Base-by-base conservation (phyloP, 768 basidiomycete genomes). In the Amanita subjunquillea region DNA sequence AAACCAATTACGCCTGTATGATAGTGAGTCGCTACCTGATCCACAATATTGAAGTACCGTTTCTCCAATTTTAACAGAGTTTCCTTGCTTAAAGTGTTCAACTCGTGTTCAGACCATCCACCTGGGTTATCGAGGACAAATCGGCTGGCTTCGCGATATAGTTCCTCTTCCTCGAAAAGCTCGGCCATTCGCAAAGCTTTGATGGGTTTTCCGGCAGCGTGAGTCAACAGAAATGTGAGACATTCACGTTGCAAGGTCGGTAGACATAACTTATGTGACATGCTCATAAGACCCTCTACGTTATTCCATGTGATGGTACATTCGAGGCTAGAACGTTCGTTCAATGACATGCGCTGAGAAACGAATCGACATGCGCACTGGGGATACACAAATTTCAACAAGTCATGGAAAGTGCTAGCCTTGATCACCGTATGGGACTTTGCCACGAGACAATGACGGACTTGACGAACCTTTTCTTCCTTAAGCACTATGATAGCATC, bases 221-320 rank as follows among this genome's bases (percentile, higher is more conserved):
- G 91, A 0, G 90, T 91, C 43, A 96, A 78, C 29, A 97, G 77
- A 68, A 96, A 97, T 3, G 79, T 81, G 29, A 89, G 76, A 65
- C 91, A 95, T 61, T 89, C 82, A 40, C 78, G 77, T 62, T 91
- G 87, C 38, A 96, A 73, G 2, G 86, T 72, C 2, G 88, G 83
- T 4, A 90, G 87, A 56, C 87, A 87, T 51, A 95, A 81, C 62
- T 92, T 94, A 67, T 89, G 83, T 2, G 91, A 83, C 20, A 95
- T 85, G 61, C 93, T 90, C 81, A 93, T 87, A 39, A 91, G 76
- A 38, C 85, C 85, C 59, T 91, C 91, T 25, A 91, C 94, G 64
- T 96, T 96, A 59, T 90, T 88, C 91, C 93, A 97, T 0, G 90
- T 87, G 50, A 95, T 92, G 7, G 89, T 89, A 68, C 92, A 95